A percentile compares a stretch with the other conserved stretches of the same genome.
Evolutionary conservation across 768 basidiomycete genomes (phyloP).

Genomic region (Suillus sp.): DNA sequence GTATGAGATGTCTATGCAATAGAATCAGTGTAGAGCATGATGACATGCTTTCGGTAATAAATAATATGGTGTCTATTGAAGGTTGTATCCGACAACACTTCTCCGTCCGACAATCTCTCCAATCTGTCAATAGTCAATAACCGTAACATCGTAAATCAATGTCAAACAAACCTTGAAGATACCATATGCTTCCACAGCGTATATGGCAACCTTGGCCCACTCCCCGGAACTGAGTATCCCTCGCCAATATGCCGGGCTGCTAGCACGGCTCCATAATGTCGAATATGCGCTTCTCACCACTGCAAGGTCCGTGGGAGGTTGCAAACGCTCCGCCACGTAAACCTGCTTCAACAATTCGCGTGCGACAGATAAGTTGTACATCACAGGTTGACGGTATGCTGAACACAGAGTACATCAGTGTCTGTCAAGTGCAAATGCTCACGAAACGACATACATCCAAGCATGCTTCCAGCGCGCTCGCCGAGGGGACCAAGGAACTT

Average conservation of each 20-base stretch:
- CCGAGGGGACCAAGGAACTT: conserved; percentile 51
- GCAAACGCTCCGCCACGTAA: conserved; percentile 62
- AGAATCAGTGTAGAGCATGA: neutral
- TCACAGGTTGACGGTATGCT: conserved; percentile 77
- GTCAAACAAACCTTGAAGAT: conserved; percentile 72
- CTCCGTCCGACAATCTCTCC: conserved; percentile 87
- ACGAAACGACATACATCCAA: conserved; percentile 49
- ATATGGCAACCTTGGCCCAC: conserved; percentile 66
- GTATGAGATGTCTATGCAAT: conserved; percentile 5
- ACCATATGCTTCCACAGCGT: conserved; percentile 85
- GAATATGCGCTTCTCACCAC: conserved; percentile 61
- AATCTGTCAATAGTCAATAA: conserved; percentile 47
- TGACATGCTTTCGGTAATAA: neutral
- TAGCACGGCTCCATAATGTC: conserved; percentile 64
- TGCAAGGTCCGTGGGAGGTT: conserved; percentile 62
- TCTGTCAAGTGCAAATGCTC: neutral
- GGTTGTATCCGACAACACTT: conserved; percentile 76
- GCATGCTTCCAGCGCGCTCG: conserved; percentile 56
- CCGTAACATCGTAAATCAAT: neutral
- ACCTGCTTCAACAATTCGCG: conserved; percentile 77
- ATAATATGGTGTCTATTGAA: conserved; percentile 44
- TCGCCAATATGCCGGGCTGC: conserved; percentile 61
- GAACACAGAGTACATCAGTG: neutral
- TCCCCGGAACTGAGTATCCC: conserved; percentile 63
- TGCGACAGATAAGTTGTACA: conserved; percentile 78